Base-by-base conservation (phyloP, 305 asterid genomes). In the Plantago coronopus region DNA sequence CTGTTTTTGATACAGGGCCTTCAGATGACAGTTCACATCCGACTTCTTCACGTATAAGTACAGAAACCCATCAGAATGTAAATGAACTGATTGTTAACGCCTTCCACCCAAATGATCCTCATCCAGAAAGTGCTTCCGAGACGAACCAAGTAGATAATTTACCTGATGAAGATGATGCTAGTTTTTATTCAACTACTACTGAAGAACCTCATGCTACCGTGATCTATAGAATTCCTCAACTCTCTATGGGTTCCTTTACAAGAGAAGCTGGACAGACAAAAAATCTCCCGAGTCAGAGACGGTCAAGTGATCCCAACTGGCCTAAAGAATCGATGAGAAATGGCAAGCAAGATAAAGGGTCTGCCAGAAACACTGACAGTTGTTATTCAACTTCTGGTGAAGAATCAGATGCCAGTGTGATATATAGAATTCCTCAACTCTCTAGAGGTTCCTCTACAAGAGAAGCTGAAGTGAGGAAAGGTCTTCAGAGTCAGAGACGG, bases 11-110 rank as follows among this genome's bases (percentile, higher is more conserved):
- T 65, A 55, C 55, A 17, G 86, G 73, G 62, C 84, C 93, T 20
- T 81, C 76, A 1, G 94, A 87, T 27, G 96, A 85, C 63, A 69
- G 81, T 57, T 87, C 80, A 19, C 80, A 79, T 59, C 88, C 73
- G 69, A 79, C 74, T 67, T 70, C 82, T 57, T 56, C 83, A 15
- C 79, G 47, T 31, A 57, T 72, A 12, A 51, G 22, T 57, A 47
- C 56, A 50, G 72, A 65, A 62, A 61, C 49, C 68, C 50, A 57
- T 29, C 42, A 54, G 7, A 79, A 74, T 44, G 70, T 73, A 37
- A 64, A 65, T 43, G 79, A 76, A 57, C 82, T 59, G 62, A 56
- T 76, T 3, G 59, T 50, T 8, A 64, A 59, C 63, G 56, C 74
- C 48, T 83, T 61, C 55, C 58, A 71, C 5, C 48, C 31, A 17